These are phyloP conservation scores for Porpolomopsis calyptriformis DNA, from an alignment of 768 basidiomycete species.

Conservation along the genomic window DNA sequence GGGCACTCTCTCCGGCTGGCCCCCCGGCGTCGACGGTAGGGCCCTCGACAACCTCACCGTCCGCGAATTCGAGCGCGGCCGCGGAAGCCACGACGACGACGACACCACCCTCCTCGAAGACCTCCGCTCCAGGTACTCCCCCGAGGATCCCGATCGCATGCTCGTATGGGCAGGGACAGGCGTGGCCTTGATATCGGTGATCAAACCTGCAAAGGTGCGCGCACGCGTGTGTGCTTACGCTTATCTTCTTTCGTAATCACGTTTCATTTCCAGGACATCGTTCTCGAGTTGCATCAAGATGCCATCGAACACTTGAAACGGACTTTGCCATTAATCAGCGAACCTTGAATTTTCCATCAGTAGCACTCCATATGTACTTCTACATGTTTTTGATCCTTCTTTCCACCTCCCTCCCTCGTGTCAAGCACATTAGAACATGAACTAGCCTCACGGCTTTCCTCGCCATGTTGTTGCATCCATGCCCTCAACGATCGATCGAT, in stretches of 20 bases:
- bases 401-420: no score
- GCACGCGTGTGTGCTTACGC: background rate
- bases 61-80: slow-evolving; percentile 43
- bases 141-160: slow-evolving; percentile 39
- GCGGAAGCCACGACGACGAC: no score
- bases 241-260: background rate
- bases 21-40: slow-evolving; percentile 50
- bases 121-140: slow-evolving; percentile 34
- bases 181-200: slow-evolving; percentile 43
- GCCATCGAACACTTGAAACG: background rate
- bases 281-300: slow-evolving; percentile 4
- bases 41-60: slow-evolving; percentile 49
- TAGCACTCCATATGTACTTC: background rate
- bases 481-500: no score
- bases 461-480: no score
- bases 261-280: slow-evolving; percentile 2
- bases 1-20: slow-evolving; percentile 50
- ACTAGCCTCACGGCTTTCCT: no score
- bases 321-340: background rate
- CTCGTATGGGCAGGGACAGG: slow-evolving; percentile 64
- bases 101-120: slow-evolving; percentile 29
- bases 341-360: background rate
- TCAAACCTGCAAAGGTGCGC: slow-evolving; percentile 28
- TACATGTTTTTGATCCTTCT: background rate
- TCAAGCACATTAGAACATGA: no score